A percentile compares a stretch with the other conserved stretches of the same genome.
Evolutionary conservation across 1,284 basidiomycete species (phyloP).

Genomic region (Blastosporella zonata): DNA sequence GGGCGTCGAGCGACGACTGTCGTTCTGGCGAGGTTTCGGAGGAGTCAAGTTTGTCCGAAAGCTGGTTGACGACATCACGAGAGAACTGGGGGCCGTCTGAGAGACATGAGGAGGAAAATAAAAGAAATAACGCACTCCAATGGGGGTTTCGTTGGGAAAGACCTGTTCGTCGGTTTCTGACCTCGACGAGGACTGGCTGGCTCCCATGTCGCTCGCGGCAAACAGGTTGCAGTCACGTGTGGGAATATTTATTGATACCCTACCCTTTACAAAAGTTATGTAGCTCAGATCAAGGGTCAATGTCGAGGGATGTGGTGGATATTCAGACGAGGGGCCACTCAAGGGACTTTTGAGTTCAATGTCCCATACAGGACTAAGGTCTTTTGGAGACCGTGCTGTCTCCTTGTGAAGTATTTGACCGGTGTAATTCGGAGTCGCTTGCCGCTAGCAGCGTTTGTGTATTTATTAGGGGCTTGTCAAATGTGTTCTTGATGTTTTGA

Average conservation of each 20-base stretch:
- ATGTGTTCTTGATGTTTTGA: constrained; percentile 78
- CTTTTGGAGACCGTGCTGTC: constrained; percentile 21
- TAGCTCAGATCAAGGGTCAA: constrained; percentile 30
- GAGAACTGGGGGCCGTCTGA: constrained; percentile 54
- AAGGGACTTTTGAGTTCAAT: constrained; percentile 49
- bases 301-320: constrained; percentile 23
- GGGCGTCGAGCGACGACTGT: constrained; percentile 67
- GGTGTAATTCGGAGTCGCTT: background rate
- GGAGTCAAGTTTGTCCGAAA: constrained; percentile 59
- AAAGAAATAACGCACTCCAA: constrained; percentile 47
- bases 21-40: constrained; percentile 59
- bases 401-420: constrained; percentile 16
- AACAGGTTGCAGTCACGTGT: constrained; percentile 55
- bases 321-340: too few species aligned
- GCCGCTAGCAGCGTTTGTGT: constrained; percentile 45
- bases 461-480: constrained; percentile 75
- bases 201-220: constrained; percentile 47
- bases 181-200: constrained; percentile 52
- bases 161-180: constrained; percentile 46
- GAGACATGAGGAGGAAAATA: background rate
- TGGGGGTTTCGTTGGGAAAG: constrained; percentile 59
- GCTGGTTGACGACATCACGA: constrained; percentile 69
- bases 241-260: constrained; percentile 51
- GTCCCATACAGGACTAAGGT: constrained; percentile 52
- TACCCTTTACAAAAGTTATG: constrained; percentile 19